Percentiles rank a stretch among this genome's conserved stretches.
Conservation (phyloP, 148 eudicot genomes). For the Heliamphora exappendiculata region DNA sequence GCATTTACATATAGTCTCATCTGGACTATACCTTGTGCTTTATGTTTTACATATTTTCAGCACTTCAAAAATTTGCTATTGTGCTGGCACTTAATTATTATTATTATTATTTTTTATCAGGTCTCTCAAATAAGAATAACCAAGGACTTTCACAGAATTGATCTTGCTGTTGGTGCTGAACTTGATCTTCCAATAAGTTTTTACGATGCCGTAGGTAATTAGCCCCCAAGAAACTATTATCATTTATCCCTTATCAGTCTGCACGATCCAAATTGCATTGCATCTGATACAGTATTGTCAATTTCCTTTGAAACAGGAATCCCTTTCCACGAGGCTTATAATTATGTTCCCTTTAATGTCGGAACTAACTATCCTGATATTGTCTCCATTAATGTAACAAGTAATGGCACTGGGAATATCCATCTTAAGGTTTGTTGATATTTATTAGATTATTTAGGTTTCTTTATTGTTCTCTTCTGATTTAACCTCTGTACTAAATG, state of each 20-base stretch:
- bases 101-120: conserved; percentile 35
- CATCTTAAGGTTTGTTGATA: conserved; percentile 38
- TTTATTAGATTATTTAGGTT: neutral
- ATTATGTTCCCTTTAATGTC: conserved; percentile 36
- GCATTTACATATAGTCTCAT: neutral
- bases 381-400: conserved; percentile 37
- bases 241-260: conserved; percentile 4
- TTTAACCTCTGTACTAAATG: neutral
- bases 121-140: conserved; percentile 67
- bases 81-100: conserved; percentile 5
- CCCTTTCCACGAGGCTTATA: conserved; percentile 69
- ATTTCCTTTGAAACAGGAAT: conserved; percentile 40
- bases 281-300: conserved; percentile 6
- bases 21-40: neutral
- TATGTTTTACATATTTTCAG: neutral
- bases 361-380: conserved; percentile 63
- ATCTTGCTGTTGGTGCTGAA: conserved; percentile 67
- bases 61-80: neutral
- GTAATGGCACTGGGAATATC: conserved; percentile 38
- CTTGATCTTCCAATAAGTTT: conserved; percentile 49
- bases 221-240: neutral
- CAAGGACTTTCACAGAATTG: conserved; percentile 30
- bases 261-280: neutral
- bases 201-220: conserved; percentile 54
- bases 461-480: neutral